These are phyloP conservation scores for Blastobotrys capitulatus DNA, from an alignment of 1,139 yeast genomes.

Conservation along the genomic window DNA sequence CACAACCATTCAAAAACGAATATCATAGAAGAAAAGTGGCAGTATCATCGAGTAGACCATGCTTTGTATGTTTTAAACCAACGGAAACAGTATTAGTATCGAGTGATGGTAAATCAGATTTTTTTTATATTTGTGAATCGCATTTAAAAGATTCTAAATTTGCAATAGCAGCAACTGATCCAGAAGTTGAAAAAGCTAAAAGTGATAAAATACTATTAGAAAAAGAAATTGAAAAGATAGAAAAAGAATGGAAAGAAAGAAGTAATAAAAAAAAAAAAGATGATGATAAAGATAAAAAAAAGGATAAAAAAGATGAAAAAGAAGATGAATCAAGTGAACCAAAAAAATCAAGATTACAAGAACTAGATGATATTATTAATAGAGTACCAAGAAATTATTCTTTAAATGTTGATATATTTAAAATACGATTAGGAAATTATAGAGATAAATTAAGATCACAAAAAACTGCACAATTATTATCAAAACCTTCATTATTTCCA, in stretches of 20 bases:
- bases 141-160: constrained; percentile 61
- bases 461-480: constrained; percentile 40
- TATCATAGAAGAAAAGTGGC: constrained; percentile 56
- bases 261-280: constrained; percentile 22
- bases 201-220: constrained; percentile 38
- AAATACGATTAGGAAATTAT: constrained; percentile 44
- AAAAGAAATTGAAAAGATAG: constrained; percentile 38
- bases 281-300: constrained; percentile 22
- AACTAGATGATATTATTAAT: constrained; percentile 27
- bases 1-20: constrained; percentile 41
- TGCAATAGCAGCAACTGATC: constrained; percentile 48
- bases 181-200: constrained; percentile 43
- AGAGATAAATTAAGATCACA: constrained; percentile 38
- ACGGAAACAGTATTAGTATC: constrained; percentile 56
- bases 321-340: constrained; percentile 19
- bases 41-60: constrained; percentile 49
- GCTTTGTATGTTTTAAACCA: constrained; percentile 65
- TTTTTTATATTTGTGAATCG: constrained; percentile 62
- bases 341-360: constrained; percentile 20
- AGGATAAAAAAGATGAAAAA: constrained; percentile 20
- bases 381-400: constrained; percentile 44
- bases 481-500: constrained; percentile 49
- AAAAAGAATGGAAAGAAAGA: constrained; percentile 30
- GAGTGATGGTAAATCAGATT: constrained; percentile 45
- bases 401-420: constrained; percentile 50